Evolutionary conservation across 805 yeast species (phyloP).

Genomic region (Henningerozyma blattae): DNA sequence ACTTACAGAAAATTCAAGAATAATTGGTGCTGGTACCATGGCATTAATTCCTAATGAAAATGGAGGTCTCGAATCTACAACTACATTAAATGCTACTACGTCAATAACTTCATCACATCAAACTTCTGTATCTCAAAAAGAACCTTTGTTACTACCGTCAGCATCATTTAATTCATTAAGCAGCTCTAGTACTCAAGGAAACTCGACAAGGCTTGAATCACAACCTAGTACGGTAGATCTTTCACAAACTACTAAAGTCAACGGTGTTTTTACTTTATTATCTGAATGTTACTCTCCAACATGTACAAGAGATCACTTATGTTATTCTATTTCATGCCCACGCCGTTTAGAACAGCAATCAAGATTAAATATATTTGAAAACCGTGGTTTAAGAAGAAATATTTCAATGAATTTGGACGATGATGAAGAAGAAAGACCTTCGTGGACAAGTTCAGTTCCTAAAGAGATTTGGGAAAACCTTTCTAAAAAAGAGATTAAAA

Average conservation of each 20-base stretch:
- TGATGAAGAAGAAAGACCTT: slow-evolving; percentile 59
- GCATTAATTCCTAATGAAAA: slow-evolving; percentile 3
- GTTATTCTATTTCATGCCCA: slow-evolving; percentile 96
- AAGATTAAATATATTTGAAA: slow-evolving; percentile 74
- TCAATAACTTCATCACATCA: not conserved
- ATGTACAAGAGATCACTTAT: slow-evolving; percentile 74
- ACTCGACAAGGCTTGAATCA: too few species aligned
- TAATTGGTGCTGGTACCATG: slow-evolving; percentile 14
- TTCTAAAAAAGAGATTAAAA: slow-evolving; percentile 74
- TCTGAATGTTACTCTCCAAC: slow-evolving; percentile 97
- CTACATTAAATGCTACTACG: not conserved
- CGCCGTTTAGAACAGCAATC: slow-evolving; percentile 93
- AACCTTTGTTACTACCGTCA: slow-evolving; percentile 7
- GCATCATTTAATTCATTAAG: slow-evolving; percentile 5
- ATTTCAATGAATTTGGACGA: slow-evolving; percentile 25
- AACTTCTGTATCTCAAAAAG: not conserved
- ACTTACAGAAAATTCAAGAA: slow-evolving; percentile 38
- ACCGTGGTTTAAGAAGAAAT: slow-evolving; percentile 71
- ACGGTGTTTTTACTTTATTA: slow-evolving; percentile 85
- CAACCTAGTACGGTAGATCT: too few species aligned
- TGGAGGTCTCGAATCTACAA: not conserved
- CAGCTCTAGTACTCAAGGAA: not conserved
- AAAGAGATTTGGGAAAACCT: slow-evolving; percentile 63
- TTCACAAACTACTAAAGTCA: slow-evolving; percentile 24
- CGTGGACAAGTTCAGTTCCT: slow-evolving; percentile 92